phyloP scores from a whole-genome alignment of 495 filamentous ascomycete genomes.

The Cetradonia linearis region DNA sequence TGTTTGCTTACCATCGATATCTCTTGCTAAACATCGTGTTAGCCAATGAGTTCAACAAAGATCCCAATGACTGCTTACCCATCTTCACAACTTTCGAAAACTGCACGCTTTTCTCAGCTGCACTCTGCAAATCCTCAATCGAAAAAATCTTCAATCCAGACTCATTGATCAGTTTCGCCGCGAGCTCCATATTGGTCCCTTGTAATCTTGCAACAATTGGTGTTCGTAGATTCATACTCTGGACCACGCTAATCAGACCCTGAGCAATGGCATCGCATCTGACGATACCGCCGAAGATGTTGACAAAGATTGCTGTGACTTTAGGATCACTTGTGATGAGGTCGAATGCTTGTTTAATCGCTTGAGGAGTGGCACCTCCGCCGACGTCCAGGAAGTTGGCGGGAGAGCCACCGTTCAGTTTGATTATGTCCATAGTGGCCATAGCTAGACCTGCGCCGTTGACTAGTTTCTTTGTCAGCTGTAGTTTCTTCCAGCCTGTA shows the following conservation, averaged over 20 bases:
- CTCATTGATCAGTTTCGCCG: slow-evolving; percentile 91
- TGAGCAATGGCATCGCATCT: slow-evolving; percentile 96
- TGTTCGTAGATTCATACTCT: slow-evolving; percentile 87
- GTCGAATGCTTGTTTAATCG: slow-evolving; percentile 94
- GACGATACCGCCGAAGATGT: slow-evolving; percentile 99
- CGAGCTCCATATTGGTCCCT: slow-evolving; percentile 96
- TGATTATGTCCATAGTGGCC: slow-evolving; percentile 99
- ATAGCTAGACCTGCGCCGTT: slow-evolving; percentile 98
- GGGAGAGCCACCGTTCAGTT: slow-evolving; percentile 90
- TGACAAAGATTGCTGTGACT: slow-evolving; percentile 97
- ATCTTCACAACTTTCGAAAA: slow-evolving; percentile 99
- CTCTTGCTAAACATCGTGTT: slow-evolving; percentile 50
- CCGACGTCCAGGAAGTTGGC: slow-evolving; percentile 99
- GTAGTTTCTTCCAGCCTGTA: not conserved
- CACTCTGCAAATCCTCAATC: slow-evolving; percentile 94
- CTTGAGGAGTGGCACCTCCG: slow-evolving; percentile 89
- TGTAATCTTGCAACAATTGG: slow-evolving; percentile 94
- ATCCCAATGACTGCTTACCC: slow-evolving; percentile 42
- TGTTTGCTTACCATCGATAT: slow-evolving; percentile 59
- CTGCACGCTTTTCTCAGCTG: slow-evolving; percentile 96
- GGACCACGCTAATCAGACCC: slow-evolving; percentile 86
- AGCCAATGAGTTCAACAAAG: not conserved
- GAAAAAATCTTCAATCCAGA: slow-evolving; percentile 99
- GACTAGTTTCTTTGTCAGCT: slow-evolving; percentile 41
- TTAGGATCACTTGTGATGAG: slow-evolving; percentile 97